These are phyloP conservation scores for Colletotrichum kahawae DNA, from an alignment of 2,329 filamentous ascomycete species.

Conservation along the genomic window DNA sequence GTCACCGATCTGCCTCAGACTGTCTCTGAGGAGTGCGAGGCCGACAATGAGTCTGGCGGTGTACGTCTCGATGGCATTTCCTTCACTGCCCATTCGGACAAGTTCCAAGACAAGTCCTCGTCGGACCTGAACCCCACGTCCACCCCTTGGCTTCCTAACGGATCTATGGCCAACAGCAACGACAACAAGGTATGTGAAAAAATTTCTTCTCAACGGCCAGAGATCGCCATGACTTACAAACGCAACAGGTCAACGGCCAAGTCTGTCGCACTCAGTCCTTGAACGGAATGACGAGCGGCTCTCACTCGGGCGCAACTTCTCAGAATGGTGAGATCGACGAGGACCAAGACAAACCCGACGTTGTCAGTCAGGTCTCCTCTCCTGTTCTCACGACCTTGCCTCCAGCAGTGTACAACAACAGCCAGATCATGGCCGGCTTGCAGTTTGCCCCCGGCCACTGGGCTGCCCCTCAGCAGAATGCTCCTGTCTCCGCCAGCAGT, in stretches of 20 bases:
- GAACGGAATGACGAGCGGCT: neutral
- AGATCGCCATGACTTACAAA: neutral
- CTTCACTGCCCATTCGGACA: neutral
- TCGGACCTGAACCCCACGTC: constrained; percentile 18
- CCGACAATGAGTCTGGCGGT: constrained; percentile 14
- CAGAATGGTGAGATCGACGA: neutral
- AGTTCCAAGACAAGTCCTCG: neutral
- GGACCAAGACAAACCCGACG: neutral
- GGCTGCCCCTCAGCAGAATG: neutral
- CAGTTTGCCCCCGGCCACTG: neutral
- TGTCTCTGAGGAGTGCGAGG: neutral
- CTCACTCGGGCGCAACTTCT: neutral
- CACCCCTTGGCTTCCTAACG: constrained; percentile 12
- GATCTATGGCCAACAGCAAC: neutral
- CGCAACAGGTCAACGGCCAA: neutral
- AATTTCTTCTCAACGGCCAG: neutral
- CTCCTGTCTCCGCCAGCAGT: neutral
- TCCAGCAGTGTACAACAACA: neutral
- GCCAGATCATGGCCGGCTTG: neutral
- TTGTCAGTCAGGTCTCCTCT: neutral
- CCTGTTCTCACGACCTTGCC: neutral
- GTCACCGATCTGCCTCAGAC: neutral
- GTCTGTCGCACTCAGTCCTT: neutral
- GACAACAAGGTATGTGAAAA: neutral
- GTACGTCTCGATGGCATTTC: neutral